A percentile compares a stretch with the other conserved stretches of the same genome.
phyloP scores from a whole-genome alignment of 257 asterid species.

The Solanum habrochaites region DNA sequence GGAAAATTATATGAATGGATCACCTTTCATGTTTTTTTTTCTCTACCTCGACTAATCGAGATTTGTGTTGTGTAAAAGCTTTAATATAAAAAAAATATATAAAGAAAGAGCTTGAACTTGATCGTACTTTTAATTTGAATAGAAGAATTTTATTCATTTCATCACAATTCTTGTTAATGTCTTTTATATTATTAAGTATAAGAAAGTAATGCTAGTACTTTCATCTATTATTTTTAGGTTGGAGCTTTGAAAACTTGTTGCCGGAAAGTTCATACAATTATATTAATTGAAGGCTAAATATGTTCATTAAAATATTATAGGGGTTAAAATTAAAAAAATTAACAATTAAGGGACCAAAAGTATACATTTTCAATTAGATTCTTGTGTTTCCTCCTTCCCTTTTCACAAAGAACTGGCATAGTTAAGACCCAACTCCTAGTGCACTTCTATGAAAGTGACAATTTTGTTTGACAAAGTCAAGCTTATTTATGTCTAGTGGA shows the following conservation, averaged over 20 bases:
- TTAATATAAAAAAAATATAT: no score
- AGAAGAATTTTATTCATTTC: not conserved
- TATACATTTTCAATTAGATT: not conserved
- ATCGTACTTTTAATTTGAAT: not conserved
- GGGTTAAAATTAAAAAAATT: not conserved
- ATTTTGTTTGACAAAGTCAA: not conserved
- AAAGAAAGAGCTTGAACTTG: not conserved
- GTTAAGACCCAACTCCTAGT: not conserved
- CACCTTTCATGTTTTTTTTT: not conserved
- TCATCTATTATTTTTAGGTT: not conserved
- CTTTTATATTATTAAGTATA: not conserved
- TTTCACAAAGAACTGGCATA: not conserved
- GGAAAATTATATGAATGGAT: not conserved
- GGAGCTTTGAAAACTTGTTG: not conserved
- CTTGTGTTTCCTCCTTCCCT: not conserved
- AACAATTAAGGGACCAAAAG: not conserved
- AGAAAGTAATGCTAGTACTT: not conserved
- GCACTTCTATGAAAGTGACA: not conserved
- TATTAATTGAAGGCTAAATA: not conserved
- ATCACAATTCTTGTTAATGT: not conserved
- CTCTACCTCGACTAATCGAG: not conserved
- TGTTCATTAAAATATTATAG: not conserved
- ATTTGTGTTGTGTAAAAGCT: not conserved
- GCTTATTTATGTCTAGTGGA: not conserved
- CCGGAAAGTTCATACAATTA: not conserved